Conservation (phyloP, 1,284 basidiomycete species). For the Ceratobasidium sp. region DNA sequence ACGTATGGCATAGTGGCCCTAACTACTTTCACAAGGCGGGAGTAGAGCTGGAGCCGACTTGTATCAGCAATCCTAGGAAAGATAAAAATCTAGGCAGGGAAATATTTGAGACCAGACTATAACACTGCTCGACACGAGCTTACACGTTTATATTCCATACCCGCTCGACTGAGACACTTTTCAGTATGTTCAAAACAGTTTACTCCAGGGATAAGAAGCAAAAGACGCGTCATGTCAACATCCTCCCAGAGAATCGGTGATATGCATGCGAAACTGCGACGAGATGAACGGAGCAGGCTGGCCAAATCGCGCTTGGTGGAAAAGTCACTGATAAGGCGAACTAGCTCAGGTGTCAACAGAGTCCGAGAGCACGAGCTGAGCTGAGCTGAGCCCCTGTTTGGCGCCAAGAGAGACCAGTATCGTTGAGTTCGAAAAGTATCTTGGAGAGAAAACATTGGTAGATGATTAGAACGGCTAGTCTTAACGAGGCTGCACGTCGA, state of each 20-base stretch:
- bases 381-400: no score
- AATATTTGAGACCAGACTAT: neutral
- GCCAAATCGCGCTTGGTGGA: neutral
- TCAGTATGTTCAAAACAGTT: no score
- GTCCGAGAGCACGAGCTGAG: neutral
- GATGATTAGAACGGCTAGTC: no score
- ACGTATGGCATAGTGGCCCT: neutral
- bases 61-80: neutral
- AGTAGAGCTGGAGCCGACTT: neutral
- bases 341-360: neutral
- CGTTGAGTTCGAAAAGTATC: no score
- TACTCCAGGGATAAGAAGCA: neutral
- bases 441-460: no score
- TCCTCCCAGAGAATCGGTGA: constrained; percentile 6
- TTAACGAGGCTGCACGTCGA: no score
- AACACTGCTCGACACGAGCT: neutral
- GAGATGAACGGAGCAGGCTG: neutral
- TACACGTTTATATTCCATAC: no score
- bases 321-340: neutral
- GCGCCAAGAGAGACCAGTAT: no score
- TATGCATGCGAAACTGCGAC: neutral
- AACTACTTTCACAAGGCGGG: neutral
- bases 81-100: neutral
- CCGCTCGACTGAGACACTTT: neutral
- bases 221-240: neutral